Conservation (phyloP, 176 grass and related monocot species). For the Raddia guianensis region DNA sequence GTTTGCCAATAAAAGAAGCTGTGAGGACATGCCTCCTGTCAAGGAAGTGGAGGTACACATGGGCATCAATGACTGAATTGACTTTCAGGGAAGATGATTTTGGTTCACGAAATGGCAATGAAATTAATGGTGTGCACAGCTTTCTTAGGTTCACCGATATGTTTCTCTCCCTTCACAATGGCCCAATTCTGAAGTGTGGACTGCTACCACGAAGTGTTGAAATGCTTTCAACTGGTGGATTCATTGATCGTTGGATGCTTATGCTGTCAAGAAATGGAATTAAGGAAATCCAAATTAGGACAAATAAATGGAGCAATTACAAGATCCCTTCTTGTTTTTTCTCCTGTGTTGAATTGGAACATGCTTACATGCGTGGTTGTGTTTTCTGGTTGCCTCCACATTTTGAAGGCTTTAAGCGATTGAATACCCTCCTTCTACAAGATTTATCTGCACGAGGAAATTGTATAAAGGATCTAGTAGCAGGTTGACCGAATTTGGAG, state of each 20-base stretch:
- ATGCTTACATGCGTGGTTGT: conserved; percentile 20
- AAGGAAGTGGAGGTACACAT: conserved; percentile 54
- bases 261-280: conserved; percentile 64
- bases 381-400: conserved; percentile 2
- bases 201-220: conserved; percentile 13
- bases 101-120: conserved; percentile 27
- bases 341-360: conserved; percentile 36
- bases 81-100: conserved; percentile 41
- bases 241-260: conserved; percentile 47
- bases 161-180: conserved; percentile 43
- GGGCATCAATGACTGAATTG: conserved; percentile 46
- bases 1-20: conserved; percentile 58
- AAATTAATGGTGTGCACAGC: neutral
- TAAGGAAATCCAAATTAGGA: conserved; percentile 28
- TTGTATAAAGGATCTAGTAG: conserved; percentile 50
- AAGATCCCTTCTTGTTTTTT: conserved; percentile 49
- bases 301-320: neutral
- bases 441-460: conserved; percentile 15
- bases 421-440: conserved; percentile 39
- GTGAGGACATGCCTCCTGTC: conserved; percentile 49
- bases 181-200: conserved; percentile 48
- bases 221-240: conserved; percentile 26
- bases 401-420: conserved; percentile 46
- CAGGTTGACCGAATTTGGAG: conserved; percentile 42
- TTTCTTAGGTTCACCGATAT: conserved; percentile 22